These are phyloP conservation scores for Xylariaceae sp. DNA, from an alignment of 2,329 filamentous ascomycete species.

Conservation along the genomic window DNA sequence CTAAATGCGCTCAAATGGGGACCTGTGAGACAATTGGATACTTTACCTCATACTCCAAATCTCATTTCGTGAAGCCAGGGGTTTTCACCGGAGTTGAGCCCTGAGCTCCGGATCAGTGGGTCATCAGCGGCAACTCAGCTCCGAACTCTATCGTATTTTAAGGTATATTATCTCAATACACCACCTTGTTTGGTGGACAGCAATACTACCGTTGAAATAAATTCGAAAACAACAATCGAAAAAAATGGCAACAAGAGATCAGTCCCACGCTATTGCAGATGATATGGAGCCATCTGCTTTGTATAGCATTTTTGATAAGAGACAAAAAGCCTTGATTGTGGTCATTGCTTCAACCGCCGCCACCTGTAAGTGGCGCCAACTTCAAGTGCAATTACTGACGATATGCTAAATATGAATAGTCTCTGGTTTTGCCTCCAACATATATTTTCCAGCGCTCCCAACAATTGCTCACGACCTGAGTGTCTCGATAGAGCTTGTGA, in stretches of 20 bases:
- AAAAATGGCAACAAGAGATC: conserved; percentile 10
- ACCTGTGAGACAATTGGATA: no score
- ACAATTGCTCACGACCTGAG: conserved; percentile 50
- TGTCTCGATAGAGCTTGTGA: conserved; percentile 48
- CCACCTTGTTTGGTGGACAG: neutral
- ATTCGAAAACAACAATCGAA: neutral
- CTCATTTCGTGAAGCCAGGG: neutral
- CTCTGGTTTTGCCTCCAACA: conserved; percentile 50
- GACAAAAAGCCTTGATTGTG: conserved; percentile 56
- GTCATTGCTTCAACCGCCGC: conserved; percentile 55
- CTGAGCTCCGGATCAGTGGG: conserved; percentile 6
- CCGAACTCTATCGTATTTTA: conserved; percentile 6
- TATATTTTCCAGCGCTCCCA: conserved; percentile 57
- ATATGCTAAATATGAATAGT: conserved; percentile 37
- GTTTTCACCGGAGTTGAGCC: conserved; percentile 1
- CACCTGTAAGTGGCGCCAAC: conserved; percentile 48
- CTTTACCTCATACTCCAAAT: no score
- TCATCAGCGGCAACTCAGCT: conserved; percentile 9
- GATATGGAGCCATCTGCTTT: conserved; percentile 42
- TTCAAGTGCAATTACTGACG: neutral
- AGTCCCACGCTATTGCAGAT: conserved; percentile 2
- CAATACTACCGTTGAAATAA: neutral
- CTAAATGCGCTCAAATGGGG: no score
- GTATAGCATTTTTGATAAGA: conserved; percentile 58
- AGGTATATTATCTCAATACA: neutral